These are phyloP conservation scores for Phoma sp. DNA, from an alignment of 2,329 filamentous ascomycete genomes.

Conservation along the genomic window DNA sequence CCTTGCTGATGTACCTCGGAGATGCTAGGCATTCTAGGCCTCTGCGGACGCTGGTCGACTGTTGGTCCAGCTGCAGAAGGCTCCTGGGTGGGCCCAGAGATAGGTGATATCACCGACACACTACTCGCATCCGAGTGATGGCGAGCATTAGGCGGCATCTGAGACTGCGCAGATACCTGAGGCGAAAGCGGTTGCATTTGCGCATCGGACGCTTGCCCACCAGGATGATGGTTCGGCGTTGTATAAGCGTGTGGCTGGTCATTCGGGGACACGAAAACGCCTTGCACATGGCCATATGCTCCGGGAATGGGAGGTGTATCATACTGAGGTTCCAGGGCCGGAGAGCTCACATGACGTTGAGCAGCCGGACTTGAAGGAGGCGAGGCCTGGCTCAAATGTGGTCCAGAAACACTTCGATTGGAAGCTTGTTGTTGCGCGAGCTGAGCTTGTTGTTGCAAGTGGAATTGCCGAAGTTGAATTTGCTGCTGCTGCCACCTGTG, in stretches of 20 bases:
- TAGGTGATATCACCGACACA: slow-evolving; percentile 42
- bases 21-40: slow-evolving; percentile 47
- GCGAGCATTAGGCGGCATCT: slow-evolving; percentile 29
- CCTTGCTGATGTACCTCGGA: slow-evolving; percentile 36
- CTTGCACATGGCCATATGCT: slow-evolving; percentile 44
- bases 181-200: slow-evolving; percentile 43
- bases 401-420: slow-evolving; percentile 32
- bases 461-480: slow-evolving; percentile 15
- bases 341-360: slow-evolving; percentile 32
- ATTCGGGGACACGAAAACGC: slow-evolving; percentile 39
- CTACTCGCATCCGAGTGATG: slow-evolving; percentile 39
- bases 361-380: slow-evolving; percentile 19
- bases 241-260: slow-evolving; percentile 25
- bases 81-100: slow-evolving; percentile 33
- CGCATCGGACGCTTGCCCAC: slow-evolving; percentile 37
- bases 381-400: slow-evolving; percentile 17
- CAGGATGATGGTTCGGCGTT: slow-evolving; percentile 21
- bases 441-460: slow-evolving; percentile 16
- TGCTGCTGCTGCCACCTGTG: slow-evolving; percentile 19
- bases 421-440: slow-evolving; percentile 8
- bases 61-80: slow-evolving; percentile 17
- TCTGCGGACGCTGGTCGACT: slow-evolving; percentile 29
- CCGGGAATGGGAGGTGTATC: slow-evolving; percentile 47
- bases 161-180: slow-evolving; percentile 43
- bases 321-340: slow-evolving; percentile 39